Percentiles rank a stretch among this genome's conserved stretches.
These are phyloP conservation scores for Trifolium repens DNA, from an alignment of 306 rosid species.

Conservation along the genomic window DNA sequence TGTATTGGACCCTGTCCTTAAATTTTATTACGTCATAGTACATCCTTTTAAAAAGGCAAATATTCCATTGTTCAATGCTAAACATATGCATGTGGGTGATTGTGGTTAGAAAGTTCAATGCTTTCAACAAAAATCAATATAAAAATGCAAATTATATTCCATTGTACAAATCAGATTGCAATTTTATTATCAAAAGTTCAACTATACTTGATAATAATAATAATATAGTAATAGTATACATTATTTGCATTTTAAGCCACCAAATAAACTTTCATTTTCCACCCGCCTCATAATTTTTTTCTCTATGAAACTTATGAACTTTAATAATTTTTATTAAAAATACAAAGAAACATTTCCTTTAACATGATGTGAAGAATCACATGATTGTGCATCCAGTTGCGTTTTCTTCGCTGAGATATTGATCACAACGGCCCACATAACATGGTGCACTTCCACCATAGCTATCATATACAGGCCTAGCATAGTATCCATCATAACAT, in stretches of 20 bases:
- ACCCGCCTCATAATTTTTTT: neutral
- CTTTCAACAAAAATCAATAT: slow-evolving; percentile 20
- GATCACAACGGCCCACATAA: slow-evolving; percentile 50
- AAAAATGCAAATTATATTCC: slow-evolving; percentile 16
- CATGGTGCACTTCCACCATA: slow-evolving; percentile 56
- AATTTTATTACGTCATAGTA: too few relatives aligned
- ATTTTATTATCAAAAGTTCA: slow-evolving; percentile 37
- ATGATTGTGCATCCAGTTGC: slow-evolving; percentile 55
- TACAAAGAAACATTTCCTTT: neutral
- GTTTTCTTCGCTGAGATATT: slow-evolving; percentile 59
- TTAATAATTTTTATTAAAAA: slow-evolving; percentile 11
- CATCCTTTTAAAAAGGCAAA: too few relatives aligned
- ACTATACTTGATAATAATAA: neutral
- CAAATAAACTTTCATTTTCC: slow-evolving; percentile 13
- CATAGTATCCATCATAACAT: slow-evolving; percentile 46
- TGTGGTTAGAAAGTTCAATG: slow-evolving; percentile 1
- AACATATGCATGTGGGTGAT: slow-evolving; percentile 7
- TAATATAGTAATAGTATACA: slow-evolving; percentile 4
- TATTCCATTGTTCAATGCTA: neutral
- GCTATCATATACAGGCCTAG: slow-evolving; percentile 63
- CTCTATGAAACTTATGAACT: slow-evolving; percentile 21
- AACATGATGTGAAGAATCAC: slow-evolving; percentile 42
- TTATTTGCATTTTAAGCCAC: slow-evolving; percentile 22
- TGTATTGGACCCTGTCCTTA: too few relatives aligned
- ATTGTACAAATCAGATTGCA: slow-evolving; percentile 2